Percentiles rank a stretch among this genome's conserved stretches.
These are phyloP conservation scores for Talaromyces trachyspermus DNA, from an alignment of 495 filamentous ascomycete genomes.

Conservation along the genomic window DNA sequence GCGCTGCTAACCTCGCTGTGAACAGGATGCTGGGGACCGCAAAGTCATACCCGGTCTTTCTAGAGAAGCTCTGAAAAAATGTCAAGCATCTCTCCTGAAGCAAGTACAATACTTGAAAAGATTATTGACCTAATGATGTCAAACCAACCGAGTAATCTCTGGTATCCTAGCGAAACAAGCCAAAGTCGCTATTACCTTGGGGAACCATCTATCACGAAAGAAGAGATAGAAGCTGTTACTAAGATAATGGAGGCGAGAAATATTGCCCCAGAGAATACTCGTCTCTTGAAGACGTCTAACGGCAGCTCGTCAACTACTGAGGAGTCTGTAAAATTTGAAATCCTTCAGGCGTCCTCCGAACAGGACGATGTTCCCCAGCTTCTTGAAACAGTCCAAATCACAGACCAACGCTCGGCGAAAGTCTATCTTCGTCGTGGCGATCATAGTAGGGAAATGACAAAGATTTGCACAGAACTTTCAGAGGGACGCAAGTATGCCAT, in stretches of 20 bases:
- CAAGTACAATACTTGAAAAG: background rate
- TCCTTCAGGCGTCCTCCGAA: constrained; percentile 18
- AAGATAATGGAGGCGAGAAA: constrained; percentile 7
- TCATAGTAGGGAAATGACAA: constrained; percentile 14
- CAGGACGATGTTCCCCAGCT: background rate
- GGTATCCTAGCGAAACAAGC: background rate
- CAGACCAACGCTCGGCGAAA: constrained; percentile 39
- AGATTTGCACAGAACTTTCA: constrained; percentile 10
- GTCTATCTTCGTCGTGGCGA: constrained; percentile 14
- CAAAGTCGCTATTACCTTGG: constrained; percentile 14
- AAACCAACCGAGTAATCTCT: background rate
- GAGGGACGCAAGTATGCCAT: constrained; percentile 18
- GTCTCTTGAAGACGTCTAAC: constrained; percentile 11
- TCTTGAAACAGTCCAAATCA: background rate
- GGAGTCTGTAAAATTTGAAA: constrained; percentile 4
- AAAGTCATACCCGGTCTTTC: background rate
- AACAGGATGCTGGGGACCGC: too few relatives aligned
- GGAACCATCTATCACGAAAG: constrained; percentile 9
- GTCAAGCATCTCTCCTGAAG: background rate
- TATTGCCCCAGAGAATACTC: constrained; percentile 18
- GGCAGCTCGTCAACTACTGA: constrained; percentile 8
- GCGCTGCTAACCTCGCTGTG: too few relatives aligned
- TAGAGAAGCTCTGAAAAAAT: background rate
- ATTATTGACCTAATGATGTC: background rate
- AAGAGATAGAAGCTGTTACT: constrained; percentile 14